Percentiles rank a stretch among this genome's conserved stretches.
phyloP scores from a whole-genome alignment of 768 basidiomycete species.

The Lentinula raphanica region DNA sequence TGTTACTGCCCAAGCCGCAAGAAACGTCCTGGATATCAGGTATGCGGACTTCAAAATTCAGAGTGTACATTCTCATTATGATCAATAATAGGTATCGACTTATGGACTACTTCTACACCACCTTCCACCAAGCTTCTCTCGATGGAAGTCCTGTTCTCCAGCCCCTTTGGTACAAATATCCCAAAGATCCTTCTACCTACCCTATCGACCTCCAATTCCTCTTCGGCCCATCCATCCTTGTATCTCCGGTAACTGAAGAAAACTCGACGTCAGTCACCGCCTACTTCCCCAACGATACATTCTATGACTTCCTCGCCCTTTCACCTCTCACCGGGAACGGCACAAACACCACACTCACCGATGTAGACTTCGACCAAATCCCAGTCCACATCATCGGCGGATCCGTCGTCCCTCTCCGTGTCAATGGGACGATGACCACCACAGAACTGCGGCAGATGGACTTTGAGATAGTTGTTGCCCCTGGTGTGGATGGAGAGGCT shows the following conservation, averaged over 20 bases:
- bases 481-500: conserved; percentile 46
- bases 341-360: conserved; percentile 33
- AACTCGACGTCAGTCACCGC: conserved; percentile 51
- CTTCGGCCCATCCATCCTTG: conserved; percentile 61
- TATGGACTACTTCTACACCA: conserved; percentile 68
- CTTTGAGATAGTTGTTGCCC: conserved; percentile 63
- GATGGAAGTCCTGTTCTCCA: conserved; percentile 64
- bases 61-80: background rate
- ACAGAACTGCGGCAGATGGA: conserved; percentile 44
- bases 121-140: conserved; percentile 52
- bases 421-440: conserved; percentile 55
- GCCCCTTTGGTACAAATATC: conserved; percentile 65
- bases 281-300: conserved; percentile 60
- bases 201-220: conserved; percentile 65
- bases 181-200: conserved; percentile 54
- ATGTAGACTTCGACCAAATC: conserved; percentile 52
- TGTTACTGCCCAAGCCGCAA: conserved; percentile 50
- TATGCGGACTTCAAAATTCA: conserved; percentile 15
- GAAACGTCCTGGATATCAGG: conserved; percentile 57
- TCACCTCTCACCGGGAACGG: conserved; percentile 45
- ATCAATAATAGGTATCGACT: conserved; percentile 57
- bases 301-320: conserved; percentile 58
- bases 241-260: conserved; percentile 63
- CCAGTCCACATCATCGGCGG: conserved; percentile 62
- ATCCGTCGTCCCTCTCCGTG: conserved; percentile 51